Percentiles rank a stretch among this genome's conserved stretches.
Evolutionary conservation across 768 basidiomycete species (phyloP).

Genomic region (Dentipellis fragilis): DNA sequence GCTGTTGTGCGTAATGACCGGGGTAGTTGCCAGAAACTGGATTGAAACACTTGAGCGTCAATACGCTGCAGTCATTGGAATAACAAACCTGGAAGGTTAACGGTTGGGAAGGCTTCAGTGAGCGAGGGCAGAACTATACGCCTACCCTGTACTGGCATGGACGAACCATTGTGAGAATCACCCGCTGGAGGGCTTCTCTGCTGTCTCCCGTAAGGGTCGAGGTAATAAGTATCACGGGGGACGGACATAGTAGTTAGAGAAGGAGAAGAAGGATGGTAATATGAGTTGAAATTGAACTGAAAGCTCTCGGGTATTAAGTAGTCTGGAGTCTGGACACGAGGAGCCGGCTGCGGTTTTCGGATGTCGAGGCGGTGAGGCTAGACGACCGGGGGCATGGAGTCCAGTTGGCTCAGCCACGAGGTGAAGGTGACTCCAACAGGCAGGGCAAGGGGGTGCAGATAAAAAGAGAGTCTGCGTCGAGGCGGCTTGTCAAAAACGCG

Average conservation of each 20-base stretch:
- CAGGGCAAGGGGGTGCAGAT: not conserved
- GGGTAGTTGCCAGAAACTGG: conserved; percentile 6
- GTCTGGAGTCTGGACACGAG: not conserved
- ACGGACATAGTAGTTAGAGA: conserved; percentile 13
- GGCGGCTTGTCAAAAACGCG: not conserved
- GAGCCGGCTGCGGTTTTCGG: not conserved
- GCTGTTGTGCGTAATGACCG: conserved; percentile 5
- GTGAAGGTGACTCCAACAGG: not conserved
- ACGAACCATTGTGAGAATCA: conserved; percentile 13
- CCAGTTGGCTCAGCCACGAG: not conserved
- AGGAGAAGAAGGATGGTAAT: conserved; percentile 12
- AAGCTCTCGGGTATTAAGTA: conserved; percentile 8
- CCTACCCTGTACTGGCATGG: conserved; percentile 13
- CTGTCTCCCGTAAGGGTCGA: conserved; percentile 8
- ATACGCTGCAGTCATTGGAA: conserved; percentile 6
- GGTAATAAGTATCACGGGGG: conserved; percentile 5
- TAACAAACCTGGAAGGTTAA: conserved; percentile 12
- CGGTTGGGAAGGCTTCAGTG: conserved; percentile 11
- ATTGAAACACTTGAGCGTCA: conserved; percentile 8
- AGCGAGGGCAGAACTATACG: conserved; percentile 12
- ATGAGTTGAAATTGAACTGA: conserved; percentile 9
- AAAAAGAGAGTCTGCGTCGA: not conserved
- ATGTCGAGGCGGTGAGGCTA: not conserved
- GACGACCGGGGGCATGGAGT: not conserved
- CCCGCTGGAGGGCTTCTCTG: conserved; percentile 4